Evolutionary conservation across 306 rosid genomes (phyloP), one percentile per base, ranked within the genome.

Genomic region (Geum urbanum): DNA sequence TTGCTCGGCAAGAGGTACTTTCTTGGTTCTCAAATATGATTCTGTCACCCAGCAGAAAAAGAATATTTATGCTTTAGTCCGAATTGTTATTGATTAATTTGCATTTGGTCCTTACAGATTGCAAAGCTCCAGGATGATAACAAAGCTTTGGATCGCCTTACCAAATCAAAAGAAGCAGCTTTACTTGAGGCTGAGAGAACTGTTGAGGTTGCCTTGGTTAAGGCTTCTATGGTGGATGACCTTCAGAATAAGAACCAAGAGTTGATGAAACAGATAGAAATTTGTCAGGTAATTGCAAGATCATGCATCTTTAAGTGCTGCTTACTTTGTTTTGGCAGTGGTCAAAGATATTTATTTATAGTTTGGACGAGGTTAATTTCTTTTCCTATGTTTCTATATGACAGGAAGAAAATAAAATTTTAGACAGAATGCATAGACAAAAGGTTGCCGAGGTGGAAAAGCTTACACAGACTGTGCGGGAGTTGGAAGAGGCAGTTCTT

Each of bases 401-500:
- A 59, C 77, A 95, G 99, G 99, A 95, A 82, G 99, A 95, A 86
- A 95, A 95, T 74, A 95, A 89, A 81, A 91, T 95, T 86, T 82
- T 91, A 87, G 99, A 95, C 84, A 95, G 77, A 89, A 89, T 95
- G 99, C 97, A 91, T 76, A 84, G 99, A 78, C 90, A 86, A 73
- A 95, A 95, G 83, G 99, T 95, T 67, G 99, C 99, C 35, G 99
- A 95, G 81, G 99, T 95, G 86, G 99, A 95, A 84, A 95, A 95
- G 77, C 91, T 91, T 76, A 95, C 97, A 5, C 99, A 95, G 78
- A 95, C 99, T 73, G 99, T 95, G 61, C 84, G 99, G 66, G 99
- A 95, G 85, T 84, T 95, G 74, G 99, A 95, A 84, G 99, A 95
- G 91, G 97, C 99, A 71, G 97, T 95, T 79, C 99, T 95, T 84